Percentiles rank a stretch among this genome's conserved stretches.
Conservation (phyloP, 2,329 filamentous ascomycete species). For the Sarocladium kiliense region DNA sequence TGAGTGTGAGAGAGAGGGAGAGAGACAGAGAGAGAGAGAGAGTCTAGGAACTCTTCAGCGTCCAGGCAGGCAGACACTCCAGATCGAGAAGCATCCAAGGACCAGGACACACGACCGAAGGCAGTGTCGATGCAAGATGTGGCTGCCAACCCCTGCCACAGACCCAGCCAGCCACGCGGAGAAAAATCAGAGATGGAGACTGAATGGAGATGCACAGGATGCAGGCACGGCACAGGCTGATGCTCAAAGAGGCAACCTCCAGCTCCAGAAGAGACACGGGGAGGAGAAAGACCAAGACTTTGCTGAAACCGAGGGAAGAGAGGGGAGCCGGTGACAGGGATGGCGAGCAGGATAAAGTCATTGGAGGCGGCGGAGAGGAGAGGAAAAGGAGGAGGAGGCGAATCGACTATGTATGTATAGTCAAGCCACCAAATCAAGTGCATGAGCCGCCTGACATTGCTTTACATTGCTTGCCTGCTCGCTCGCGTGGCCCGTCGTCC, state of each 20-base stretch:
- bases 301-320: no score
- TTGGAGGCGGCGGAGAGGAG: no score
- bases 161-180: background rate
- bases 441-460: no score
- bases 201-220: background rate
- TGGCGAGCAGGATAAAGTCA: no score
- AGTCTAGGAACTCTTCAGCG: background rate
- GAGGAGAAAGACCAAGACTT: no score
- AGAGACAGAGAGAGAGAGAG: background rate
- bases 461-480: no score
- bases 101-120: background rate
- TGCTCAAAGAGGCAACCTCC: background rate
- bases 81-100: background rate
- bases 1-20: background rate
- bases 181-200: slow-evolving; percentile 3
- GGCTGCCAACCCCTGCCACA: background rate
- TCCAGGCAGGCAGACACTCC: no score
- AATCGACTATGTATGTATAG: no score
- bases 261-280: background rate
- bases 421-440: no score
- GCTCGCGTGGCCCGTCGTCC: no score
- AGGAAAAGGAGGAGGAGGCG: no score
- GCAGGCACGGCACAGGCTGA: background rate
- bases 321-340: no score
- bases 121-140: slow-evolving; percentile 3